Conservation (phyloP, 352 stramenopile species). For the Albugo candida region DNA sequence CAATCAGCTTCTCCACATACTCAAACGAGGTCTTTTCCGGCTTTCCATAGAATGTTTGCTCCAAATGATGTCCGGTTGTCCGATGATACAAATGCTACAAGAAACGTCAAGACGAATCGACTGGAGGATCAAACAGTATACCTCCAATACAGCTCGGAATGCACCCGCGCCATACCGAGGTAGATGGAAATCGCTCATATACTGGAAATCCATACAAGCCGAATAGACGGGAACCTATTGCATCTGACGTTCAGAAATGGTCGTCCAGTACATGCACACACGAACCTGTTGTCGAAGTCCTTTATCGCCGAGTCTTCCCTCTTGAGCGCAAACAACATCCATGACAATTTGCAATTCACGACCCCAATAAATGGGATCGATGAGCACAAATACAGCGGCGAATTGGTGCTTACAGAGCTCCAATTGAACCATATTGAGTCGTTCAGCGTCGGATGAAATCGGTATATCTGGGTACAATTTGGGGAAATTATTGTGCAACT, state of each 20-base stretch:
- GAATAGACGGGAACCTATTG: conserved; percentile 66
- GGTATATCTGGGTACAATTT: conserved; percentile 68
- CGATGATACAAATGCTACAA: conserved; percentile 42
- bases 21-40: conserved; percentile 50
- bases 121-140: not conserved
- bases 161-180: conserved; percentile 60
- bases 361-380: conserved; percentile 61
- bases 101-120: not conserved
- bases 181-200: conserved; percentile 69
- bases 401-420: conserved; percentile 15
- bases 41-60: conserved; percentile 64
- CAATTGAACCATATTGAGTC: too few species aligned
- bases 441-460: conserved; percentile 6
- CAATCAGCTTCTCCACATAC: conserved; percentile 60
- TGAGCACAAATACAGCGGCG: conserved; percentile 50
- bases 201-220: conserved; percentile 76
- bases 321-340: conserved; percentile 41
- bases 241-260: not conserved
- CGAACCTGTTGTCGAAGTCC: conserved; percentile 23
- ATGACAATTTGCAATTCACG: conserved; percentile 58
- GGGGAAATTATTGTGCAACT: conserved; percentile 61
- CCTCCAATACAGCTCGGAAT: conserved; percentile 57
- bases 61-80: conserved; percentile 52
- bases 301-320: conserved; percentile 24
- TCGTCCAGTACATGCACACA: not conserved